These are phyloP conservation scores for Erysimum cheiranthoides DNA, from an alignment of 345 rosid species.

Conservation along the genomic window DNA sequence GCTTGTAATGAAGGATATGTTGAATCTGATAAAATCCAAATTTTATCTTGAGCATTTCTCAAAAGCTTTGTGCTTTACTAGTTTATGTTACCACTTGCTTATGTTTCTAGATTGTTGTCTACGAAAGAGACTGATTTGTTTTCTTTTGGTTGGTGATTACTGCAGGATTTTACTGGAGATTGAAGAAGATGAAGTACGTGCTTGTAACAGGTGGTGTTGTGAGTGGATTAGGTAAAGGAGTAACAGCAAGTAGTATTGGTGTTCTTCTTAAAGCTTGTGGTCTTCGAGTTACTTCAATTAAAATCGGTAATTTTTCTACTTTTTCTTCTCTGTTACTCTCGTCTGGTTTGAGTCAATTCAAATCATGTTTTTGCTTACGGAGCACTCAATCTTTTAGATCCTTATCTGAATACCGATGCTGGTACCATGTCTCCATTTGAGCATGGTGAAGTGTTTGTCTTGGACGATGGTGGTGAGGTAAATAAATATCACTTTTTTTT, in stretches of 20 bases:
- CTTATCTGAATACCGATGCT: conserved; percentile 93
- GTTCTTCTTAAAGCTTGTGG: conserved; percentile 77
- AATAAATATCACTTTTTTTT: neutral
- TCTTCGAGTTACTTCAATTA: conserved; percentile 81
- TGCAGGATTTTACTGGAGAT: conserved; percentile 17
- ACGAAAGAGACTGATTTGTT: conserved; percentile 17
- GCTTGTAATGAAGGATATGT: neutral
- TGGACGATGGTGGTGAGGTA: conserved; percentile 99
- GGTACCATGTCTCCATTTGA: conserved; percentile 99
- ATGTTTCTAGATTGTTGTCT: conserved; percentile 2
- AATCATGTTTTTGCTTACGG: conserved; percentile 38
- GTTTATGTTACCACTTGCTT: neutral
- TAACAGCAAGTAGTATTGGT: conserved; percentile 72
- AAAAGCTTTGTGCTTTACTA: conserved; percentile 11
- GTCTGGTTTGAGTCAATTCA: neutral
- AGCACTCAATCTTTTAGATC: conserved; percentile 59
- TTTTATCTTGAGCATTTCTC: conserved; percentile 16
- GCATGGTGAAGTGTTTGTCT: conserved; percentile 96
- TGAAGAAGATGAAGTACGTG: conserved; percentile 62
- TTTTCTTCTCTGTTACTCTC: conserved; percentile 2
- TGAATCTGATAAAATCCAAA: neutral
- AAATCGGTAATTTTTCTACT: conserved; percentile 59
- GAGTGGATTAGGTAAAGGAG: conserved; percentile 76
- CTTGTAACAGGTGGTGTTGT: conserved; percentile 76
- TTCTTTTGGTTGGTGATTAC: conserved; percentile 5